Conservation (phyloP, 2,329 filamentous ascomycete species). For the Colletotrichum incanum region DNA sequence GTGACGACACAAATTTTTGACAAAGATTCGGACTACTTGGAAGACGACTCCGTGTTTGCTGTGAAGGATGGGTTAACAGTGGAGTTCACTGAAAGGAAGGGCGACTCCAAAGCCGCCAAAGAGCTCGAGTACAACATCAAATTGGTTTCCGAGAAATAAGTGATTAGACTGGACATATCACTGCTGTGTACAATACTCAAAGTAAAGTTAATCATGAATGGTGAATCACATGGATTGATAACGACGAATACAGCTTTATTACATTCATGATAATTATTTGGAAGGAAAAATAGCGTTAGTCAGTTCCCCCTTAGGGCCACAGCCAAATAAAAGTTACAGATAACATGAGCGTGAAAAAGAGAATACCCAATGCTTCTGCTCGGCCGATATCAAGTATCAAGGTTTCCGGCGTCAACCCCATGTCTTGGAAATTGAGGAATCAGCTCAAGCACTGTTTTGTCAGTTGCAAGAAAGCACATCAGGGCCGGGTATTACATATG, state of each 20-base stretch:
- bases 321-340: too few species aligned
- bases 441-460: background rate
- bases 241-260: background rate
- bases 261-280: background rate
- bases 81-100: conserved; percentile 56
- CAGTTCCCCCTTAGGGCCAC: too few species aligned
- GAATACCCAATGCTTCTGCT: background rate
- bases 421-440: background rate
- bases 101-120: conserved; percentile 65
- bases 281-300: background rate
- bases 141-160: conserved; percentile 2
- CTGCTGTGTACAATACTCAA: too few species aligned
- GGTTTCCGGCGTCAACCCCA: background rate
- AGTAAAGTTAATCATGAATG: too few species aligned
- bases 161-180: too few species aligned
- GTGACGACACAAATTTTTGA: conserved; percentile 85
- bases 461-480: background rate
- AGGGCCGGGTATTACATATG: conserved; percentile 55
- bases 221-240: too few species aligned
- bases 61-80: conserved; percentile 67
- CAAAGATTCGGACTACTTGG: conserved; percentile 73
- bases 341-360: too few species aligned
- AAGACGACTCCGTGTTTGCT: conserved; percentile 67
- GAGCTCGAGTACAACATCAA: conserved; percentile 75
- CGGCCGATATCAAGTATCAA: background rate